Percentiles rank a stretch among this genome's conserved stretches.
Conservation (phyloP, 2,329 filamentous ascomycete species). For the Aspergillus sp. region DNA sequence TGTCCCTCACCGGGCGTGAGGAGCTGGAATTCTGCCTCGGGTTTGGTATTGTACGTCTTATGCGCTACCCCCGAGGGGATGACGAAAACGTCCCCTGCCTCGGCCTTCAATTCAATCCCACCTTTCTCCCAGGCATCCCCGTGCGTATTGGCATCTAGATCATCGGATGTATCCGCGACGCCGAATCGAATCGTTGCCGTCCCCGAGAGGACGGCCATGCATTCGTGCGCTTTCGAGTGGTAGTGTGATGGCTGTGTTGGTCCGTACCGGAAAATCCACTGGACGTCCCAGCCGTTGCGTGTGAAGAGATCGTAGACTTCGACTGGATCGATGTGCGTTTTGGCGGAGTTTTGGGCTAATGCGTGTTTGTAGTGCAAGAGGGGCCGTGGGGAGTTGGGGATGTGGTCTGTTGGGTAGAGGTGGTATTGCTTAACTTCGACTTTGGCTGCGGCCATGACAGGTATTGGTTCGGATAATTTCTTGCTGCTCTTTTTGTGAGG, state of each 20-base stretch:
- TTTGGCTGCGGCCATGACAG: neutral
- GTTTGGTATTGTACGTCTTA: conserved; percentile 55
- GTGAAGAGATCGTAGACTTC: conserved; percentile 52
- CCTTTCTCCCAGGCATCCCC: conserved; percentile 44
- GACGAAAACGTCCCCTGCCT: conserved; percentile 62
- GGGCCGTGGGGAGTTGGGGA: conserved; percentile 58
- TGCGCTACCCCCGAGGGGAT: conserved; percentile 62
- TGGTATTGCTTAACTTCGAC: conserved; percentile 25
- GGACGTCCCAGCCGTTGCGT: conserved; percentile 56
- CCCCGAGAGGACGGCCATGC: conserved; percentile 61
- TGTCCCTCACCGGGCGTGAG: conserved; percentile 47
- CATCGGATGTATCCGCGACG: conserved; percentile 50
- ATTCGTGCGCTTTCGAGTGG: conserved; percentile 61
- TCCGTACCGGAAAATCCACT: conserved; percentile 64
- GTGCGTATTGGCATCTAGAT: conserved; percentile 20
- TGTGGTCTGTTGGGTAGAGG: conserved; percentile 50
- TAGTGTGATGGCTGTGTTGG: conserved; percentile 61
- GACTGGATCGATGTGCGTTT: conserved; percentile 21
- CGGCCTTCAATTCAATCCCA: conserved; percentile 54
- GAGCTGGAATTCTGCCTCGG: conserved; percentile 33
- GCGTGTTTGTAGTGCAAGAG: conserved; percentile 59
- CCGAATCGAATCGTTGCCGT: conserved; percentile 60
- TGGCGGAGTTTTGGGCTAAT: conserved; percentile 27
- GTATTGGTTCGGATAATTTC: too few species aligned
- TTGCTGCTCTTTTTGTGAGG: too few species aligned